Base-by-base conservation (phyloP, 202 grass and related monocot genomes). In the Carex sylvatica region DNA sequence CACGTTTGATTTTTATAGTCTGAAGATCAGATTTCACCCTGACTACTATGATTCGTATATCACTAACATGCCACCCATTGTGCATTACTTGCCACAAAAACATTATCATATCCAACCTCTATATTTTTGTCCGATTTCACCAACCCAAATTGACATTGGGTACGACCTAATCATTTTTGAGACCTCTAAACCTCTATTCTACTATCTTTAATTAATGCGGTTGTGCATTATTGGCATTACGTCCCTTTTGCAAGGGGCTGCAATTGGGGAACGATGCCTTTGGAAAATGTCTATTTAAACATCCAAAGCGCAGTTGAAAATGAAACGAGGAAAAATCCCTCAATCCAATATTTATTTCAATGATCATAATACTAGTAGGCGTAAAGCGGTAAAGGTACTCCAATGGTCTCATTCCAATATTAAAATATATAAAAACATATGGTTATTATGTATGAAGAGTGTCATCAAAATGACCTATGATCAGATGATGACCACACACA, bases 281-380 rank as follows among this genome's bases (percentile, higher is more conserved):
- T 53, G 22, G 0, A 74, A 73, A 53, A 16, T 5, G 12, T 1
- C 11, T 52, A 74, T 5, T 53, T 70, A 22, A 74, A 30, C 12
- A 74, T 74, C 49, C 47, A 74, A 74, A 74, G 47, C 49, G 13
- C 13, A 74, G 13, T 53, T 74, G 71, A 74, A 54, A 54, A 74
- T 74, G 71, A 74, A 74, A 74, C 49, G 47, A 54, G 23, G 30
- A 54, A 54, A 54, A 74, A 15, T 74, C 12, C 16, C 36, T 31
- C 9, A 23, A 30, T 9, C 28, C 8, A n/a, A n/a, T n/a, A 5
- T 6, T 30, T 31, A 53, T 53, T 49, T 13, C 30, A 49, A 6
- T 53, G 23, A 23, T 16, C 11, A 14, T 54, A 49, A 33, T 74
- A 52, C 31, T 74, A 18, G 30, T 74, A 9, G 12, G 42, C 22